Evolutionary conservation across 257 asterid species (phyloP).

Genomic region (Plectranthus barbatus): DNA sequence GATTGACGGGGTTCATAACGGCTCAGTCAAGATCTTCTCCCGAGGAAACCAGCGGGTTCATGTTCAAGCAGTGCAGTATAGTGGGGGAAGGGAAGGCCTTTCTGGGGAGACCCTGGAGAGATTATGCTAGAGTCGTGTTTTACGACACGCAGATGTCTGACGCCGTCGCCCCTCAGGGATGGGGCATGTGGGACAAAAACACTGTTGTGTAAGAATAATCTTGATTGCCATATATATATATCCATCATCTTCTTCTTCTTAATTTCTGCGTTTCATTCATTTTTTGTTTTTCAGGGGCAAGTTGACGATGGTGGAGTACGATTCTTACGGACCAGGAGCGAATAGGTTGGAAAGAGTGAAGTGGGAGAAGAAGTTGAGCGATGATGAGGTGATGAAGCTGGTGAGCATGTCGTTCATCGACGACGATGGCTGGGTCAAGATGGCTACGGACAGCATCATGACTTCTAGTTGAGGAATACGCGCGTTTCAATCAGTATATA

Average conservation of each 20-base stretch:
- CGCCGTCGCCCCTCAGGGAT: slow-evolving; percentile 49
- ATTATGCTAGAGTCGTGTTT: slow-evolving; percentile 54
- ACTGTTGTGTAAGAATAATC: slow-evolving; percentile 11
- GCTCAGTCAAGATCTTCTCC: slow-evolving; percentile 44
- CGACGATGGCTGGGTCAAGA: slow-evolving; percentile 21
- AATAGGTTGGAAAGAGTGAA: slow-evolving; percentile 32
- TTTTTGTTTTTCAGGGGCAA: slow-evolving; percentile 29
- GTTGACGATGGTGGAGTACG: slow-evolving; percentile 42
- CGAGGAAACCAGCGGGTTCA: slow-evolving; percentile 29
- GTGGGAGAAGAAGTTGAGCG: slow-evolving; percentile 37
- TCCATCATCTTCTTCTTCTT: no score
- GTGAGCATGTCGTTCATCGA: slow-evolving; percentile 41
- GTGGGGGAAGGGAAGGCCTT: slow-evolving; percentile 25
- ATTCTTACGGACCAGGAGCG: slow-evolving; percentile 48
- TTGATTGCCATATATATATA: slow-evolving; percentile 18
- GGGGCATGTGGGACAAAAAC: slow-evolving; percentile 36
- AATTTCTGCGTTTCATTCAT: no score
- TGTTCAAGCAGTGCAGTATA: slow-evolving; percentile 34
- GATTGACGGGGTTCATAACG: slow-evolving; percentile 51
- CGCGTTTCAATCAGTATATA: no score
- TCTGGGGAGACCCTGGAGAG: slow-evolving; percentile 70
- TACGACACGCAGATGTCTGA: slow-evolving; percentile 37
- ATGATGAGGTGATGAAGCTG: slow-evolving; percentile 4
- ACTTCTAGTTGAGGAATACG: no score
- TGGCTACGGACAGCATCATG: no score